phyloP scores from a whole-genome alignment of 148 eudicot genomes.

The Amaranthus hypochondriacus region DNA sequence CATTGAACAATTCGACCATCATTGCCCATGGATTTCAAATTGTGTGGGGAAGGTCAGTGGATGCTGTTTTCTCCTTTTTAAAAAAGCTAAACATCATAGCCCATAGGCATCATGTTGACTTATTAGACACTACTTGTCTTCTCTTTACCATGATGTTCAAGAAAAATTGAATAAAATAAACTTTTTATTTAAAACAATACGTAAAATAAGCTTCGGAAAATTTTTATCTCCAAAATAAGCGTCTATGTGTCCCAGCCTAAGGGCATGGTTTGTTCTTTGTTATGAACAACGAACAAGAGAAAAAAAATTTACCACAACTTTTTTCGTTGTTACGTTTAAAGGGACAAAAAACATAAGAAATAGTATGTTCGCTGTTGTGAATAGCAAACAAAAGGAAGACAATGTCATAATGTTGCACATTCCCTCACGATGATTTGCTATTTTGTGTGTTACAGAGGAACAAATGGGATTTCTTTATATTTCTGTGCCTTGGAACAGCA shows the following conservation, averaged over 20 bases:
- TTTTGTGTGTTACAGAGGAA: constrained; percentile 61
- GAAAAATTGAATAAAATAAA: too few relatives aligned
- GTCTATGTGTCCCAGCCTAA: too few relatives aligned
- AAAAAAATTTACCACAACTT: too few relatives aligned
- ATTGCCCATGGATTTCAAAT: constrained; percentile 99
- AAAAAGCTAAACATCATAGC: constrained; percentile 36
- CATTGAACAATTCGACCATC: constrained; percentile 98
- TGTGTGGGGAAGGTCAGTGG: constrained; percentile 96
- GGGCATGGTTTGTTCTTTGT: too few relatives aligned
- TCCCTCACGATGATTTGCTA: constrained; percentile 6
- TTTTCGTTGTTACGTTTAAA: too few relatives aligned
- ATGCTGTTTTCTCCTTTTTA: constrained; percentile 68
- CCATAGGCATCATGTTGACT: constrained; percentile 13
- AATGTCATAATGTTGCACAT: not conserved
- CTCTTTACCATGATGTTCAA: not conserved
- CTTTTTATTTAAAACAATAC: too few relatives aligned
- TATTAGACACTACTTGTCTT: not conserved
- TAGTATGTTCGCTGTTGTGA: too few relatives aligned
- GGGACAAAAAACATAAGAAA: too few relatives aligned
- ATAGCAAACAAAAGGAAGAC: too few relatives aligned
- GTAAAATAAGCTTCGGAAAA: too few relatives aligned
- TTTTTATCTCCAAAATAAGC: too few relatives aligned
- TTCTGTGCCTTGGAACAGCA: constrained; percentile 57
- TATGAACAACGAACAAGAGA: too few relatives aligned
- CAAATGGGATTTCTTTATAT: constrained; percentile 81